Conservation (phyloP, 2,329 filamentous ascomycete genomes). For the Graphiopsis chlorocephala region DNA sequence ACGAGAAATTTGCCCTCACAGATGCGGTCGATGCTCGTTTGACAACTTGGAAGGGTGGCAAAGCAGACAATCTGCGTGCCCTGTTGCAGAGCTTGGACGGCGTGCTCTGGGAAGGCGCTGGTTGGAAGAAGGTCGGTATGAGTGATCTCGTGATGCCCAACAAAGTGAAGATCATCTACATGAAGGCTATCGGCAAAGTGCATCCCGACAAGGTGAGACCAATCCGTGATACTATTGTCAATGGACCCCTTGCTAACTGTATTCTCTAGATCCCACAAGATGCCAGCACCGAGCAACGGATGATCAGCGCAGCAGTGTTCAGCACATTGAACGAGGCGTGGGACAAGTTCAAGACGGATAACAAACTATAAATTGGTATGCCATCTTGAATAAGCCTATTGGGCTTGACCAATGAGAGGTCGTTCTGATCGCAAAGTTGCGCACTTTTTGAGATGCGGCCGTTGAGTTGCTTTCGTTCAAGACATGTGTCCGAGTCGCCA, state of each 20-base stretch:
- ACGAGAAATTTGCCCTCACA: conserved; percentile 85
- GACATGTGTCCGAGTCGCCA: background rate
- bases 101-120: conserved; percentile 86
- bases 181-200: conserved; percentile 98
- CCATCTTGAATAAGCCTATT: background rate
- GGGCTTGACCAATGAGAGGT: background rate
- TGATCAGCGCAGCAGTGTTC: conserved; percentile 65
- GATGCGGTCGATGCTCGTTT: conserved; percentile 83
- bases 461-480: background rate
- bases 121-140: conserved; percentile 96
- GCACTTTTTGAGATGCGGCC: background rate
- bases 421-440: background rate
- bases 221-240: background rate
- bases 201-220: conserved; percentile 91
- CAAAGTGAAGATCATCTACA: conserved; percentile 96
- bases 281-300: conserved; percentile 65
- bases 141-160: conserved; percentile 88
- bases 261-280: conserved; percentile 56
- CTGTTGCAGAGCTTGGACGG: conserved; percentile 81
- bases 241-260: background rate
- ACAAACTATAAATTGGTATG: conserved; percentile 48
- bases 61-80: conserved; percentile 87
- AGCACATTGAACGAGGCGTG: conserved; percentile 65
- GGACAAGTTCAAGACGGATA: conserved; percentile 66
- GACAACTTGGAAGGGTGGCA: conserved; percentile 80